phyloP scores from a whole-genome alignment of 371 early-diverging fungal genomes.

The Apophysomyces elegans region DNA sequence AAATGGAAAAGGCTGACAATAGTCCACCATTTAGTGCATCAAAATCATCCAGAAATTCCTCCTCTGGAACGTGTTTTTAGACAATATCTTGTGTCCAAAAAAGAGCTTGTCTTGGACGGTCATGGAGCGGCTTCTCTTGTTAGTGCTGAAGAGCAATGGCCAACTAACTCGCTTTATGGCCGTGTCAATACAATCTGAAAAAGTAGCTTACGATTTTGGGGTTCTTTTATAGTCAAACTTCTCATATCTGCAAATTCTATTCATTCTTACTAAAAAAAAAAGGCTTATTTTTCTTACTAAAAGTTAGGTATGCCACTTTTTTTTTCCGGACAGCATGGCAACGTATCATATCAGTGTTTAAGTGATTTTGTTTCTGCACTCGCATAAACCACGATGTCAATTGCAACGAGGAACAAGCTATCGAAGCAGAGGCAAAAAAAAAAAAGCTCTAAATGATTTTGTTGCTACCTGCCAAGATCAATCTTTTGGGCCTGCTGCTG shows the following conservation, averaged over 20 bases:
- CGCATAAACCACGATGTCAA: no score
- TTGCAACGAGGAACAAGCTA: no score
- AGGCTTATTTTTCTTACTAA: not conserved
- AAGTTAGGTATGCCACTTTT: no score
- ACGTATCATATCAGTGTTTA: no score
- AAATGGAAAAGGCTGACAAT: not conserved
- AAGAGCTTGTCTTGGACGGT: conserved; percentile 27
- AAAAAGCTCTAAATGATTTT: no score
- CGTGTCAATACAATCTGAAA: not conserved
- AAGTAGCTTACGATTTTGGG: not conserved
- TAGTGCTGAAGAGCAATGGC: conserved; percentile 23
- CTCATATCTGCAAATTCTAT: not conserved
- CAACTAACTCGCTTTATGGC: not conserved
- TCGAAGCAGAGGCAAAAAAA: no score
- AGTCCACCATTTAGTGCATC: conserved; percentile 15
- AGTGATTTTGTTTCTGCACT: no score
- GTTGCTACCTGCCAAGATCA: no score
- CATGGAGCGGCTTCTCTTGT: conserved; percentile 35
- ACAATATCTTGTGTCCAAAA: conserved; percentile 23
- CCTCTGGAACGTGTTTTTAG: conserved; percentile 31
- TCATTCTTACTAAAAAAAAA: not conserved
- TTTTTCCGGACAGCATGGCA: no score
- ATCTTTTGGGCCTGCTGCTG: no score
- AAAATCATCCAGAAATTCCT: conserved; percentile 22
- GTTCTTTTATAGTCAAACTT: not conserved